Conservation (phyloP, 768 basidiomycete species). For the Kwoniella newhampshirensis region DNA sequence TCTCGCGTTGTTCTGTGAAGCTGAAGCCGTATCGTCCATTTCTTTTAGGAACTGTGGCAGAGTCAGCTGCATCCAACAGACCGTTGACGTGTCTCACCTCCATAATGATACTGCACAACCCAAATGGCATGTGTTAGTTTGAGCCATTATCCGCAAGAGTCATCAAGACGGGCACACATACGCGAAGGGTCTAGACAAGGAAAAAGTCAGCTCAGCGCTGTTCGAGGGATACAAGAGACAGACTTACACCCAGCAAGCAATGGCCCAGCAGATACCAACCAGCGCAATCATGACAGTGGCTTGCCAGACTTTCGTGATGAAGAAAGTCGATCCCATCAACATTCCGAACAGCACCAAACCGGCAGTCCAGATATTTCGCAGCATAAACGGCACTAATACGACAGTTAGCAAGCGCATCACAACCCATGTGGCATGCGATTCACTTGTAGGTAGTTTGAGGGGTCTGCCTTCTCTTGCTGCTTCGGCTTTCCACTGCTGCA, state of each 20-base stretch:
- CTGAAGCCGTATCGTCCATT: conserved; percentile 56
- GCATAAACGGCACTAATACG: conserved; percentile 69
- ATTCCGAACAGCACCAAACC: conserved; percentile 76
- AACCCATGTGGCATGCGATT: conserved; percentile 15
- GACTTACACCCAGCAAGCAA: conserved; percentile 82
- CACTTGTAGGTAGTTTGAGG: conserved; percentile 70
- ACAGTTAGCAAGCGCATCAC: neutral
- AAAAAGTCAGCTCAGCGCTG: conserved; percentile 1
- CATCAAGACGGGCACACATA: conserved; percentile 16
- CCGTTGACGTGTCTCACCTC: conserved; percentile 60
- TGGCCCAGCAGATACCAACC: conserved; percentile 92
- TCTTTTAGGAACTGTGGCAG: conserved; percentile 68
- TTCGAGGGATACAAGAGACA: neutral
- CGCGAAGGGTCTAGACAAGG: conserved; percentile 66
- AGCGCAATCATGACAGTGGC: conserved; percentile 79
- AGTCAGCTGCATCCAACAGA: neutral
- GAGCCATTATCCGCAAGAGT: neutral
- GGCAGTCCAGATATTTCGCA: conserved; percentile 91
- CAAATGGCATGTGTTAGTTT: neutral
- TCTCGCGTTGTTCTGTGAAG: conserved; percentile 3
- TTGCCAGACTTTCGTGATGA: conserved; percentile 74
- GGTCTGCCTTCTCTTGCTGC: conserved; percentile 72
- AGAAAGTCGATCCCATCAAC: conserved; percentile 78
- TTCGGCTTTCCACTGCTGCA: conserved; percentile 80
- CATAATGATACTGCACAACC: conserved; percentile 70